Conservation (phyloP, 176 grass and related monocot species). For the Oryza longistaminata region DNA sequence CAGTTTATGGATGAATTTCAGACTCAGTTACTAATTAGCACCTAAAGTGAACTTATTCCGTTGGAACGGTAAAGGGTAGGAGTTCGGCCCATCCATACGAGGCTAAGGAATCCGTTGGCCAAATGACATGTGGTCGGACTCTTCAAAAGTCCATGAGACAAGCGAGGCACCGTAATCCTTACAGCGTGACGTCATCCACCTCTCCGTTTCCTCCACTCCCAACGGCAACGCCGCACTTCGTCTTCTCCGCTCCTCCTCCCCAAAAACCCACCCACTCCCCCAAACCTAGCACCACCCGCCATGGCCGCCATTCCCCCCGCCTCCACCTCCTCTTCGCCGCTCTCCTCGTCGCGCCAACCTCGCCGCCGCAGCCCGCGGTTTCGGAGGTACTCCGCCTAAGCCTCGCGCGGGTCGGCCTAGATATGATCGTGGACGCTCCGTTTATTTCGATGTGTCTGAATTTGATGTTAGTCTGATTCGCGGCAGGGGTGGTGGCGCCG, state of each 20-base stretch:
- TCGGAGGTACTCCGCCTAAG: conserved; percentile 21
- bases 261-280: neutral
- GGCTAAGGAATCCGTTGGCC: too few relatives aligned
- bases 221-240: neutral
- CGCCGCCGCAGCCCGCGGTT: conserved; percentile 1
- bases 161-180: too few relatives aligned
- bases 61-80: too few relatives aligned
- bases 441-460: too few relatives aligned
- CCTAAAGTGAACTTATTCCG: too few relatives aligned
- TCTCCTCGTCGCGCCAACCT: neutral
- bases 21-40: too few relatives aligned
- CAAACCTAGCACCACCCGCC: neutral
- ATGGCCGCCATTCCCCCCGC: conserved; percentile 8
- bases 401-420: neutral
- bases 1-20: too few relatives aligned
- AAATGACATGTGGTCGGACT: too few relatives aligned
- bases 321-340: neutral
- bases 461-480: neutral
- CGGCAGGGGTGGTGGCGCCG: conserved; percentile 13
- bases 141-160: too few relatives aligned
- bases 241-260: conserved; percentile 36
- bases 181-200: too few relatives aligned
- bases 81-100: too few relatives aligned
- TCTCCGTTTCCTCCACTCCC: conserved; percentile 37
- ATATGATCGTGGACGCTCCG: neutral